phyloP scores from a whole-genome alignment of 2,329 filamentous ascomycete genomes.

The Monilinia vaccinii-corymbosi region DNA sequence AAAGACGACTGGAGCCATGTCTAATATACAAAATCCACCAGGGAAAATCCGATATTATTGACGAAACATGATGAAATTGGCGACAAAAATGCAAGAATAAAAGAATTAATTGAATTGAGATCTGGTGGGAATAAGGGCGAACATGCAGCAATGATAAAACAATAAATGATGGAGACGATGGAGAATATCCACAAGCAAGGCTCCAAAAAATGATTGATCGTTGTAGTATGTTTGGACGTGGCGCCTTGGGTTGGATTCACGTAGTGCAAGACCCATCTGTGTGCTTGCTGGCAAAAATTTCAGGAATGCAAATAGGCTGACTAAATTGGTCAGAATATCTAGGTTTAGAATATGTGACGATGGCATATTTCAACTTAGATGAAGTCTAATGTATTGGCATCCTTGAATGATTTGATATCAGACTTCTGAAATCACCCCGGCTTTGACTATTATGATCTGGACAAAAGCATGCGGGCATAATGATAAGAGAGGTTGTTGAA shows the following conservation, averaged over 20 bases:
- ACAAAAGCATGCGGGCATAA: background rate
- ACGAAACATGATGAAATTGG: background rate
- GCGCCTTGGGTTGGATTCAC: slow-evolving; percentile 8
- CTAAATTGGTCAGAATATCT: background rate
- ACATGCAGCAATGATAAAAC: background rate
- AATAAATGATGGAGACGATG: background rate
- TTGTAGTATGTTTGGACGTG: slow-evolving; percentile 6
- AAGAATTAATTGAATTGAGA: background rate
- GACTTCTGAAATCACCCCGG: background rate
- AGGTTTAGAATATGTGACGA: background rate
- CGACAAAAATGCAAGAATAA: background rate
- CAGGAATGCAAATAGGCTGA: background rate
- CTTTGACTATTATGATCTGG: background rate
- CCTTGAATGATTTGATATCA: background rate
- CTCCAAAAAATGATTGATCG: slow-evolving; percentile 9
- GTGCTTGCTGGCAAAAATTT: slow-evolving; percentile 13
- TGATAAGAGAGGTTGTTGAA: background rate
- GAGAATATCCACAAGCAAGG: background rate
- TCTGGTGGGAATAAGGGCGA: background rate
- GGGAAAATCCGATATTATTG: background rate
- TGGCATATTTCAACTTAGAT: background rate
- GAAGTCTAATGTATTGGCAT: background rate
- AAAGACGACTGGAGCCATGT: background rate
- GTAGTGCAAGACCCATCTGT: slow-evolving; percentile 1
- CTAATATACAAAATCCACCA: background rate